Percentiles rank a stretch among this genome's conserved stretches.
Evolutionary conservation across 108 stramenopile species (phyloP).

Genomic region (Nitzschia palea): DNA sequence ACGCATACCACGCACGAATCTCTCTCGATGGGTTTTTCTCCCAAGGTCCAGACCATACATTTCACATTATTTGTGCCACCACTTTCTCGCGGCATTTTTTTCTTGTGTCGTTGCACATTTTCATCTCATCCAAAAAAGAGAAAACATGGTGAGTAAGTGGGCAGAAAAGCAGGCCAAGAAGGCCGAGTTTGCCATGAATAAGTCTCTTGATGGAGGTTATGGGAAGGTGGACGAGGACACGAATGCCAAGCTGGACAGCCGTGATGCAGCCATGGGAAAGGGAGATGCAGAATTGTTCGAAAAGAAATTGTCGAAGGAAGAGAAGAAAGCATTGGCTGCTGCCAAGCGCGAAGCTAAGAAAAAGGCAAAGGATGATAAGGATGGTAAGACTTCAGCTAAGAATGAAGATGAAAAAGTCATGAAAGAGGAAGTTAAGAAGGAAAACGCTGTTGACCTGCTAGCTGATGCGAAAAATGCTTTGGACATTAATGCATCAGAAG

Average conservation of each 20-base stretch:
- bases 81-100: too few relatives aligned
- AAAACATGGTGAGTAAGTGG: conserved; percentile 43
- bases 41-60: too few relatives aligned
- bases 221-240: conserved; percentile 65
- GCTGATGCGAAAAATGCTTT: conserved; percentile 15
- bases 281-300: conserved; percentile 90
- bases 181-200: conserved; percentile 62
- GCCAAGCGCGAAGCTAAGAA: conserved; percentile 88
- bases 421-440: conserved; percentile 52
- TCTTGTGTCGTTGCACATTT: too few relatives aligned
- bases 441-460: conserved; percentile 10
- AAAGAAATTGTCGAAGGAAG: conserved; percentile 90
- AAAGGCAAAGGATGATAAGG: conserved; percentile 58
- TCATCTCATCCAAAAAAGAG: not conserved
- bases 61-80: too few relatives aligned
- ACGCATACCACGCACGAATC: too few relatives aligned
- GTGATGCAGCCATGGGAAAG: conserved; percentile 89
- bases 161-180: conserved; percentile 68
- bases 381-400: not conserved
- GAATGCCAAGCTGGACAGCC: conserved; percentile 47
- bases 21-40: too few relatives aligned
- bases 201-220: conserved; percentile 70
- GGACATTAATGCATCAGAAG: conserved; percentile 48
- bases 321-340: conserved; percentile 89
- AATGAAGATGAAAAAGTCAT: conserved; percentile 39